These are phyloP conservation scores for Penicillium simplicissimum DNA, from an alignment of 495 filamentous ascomycete genomes.

Conservation along the genomic window DNA sequence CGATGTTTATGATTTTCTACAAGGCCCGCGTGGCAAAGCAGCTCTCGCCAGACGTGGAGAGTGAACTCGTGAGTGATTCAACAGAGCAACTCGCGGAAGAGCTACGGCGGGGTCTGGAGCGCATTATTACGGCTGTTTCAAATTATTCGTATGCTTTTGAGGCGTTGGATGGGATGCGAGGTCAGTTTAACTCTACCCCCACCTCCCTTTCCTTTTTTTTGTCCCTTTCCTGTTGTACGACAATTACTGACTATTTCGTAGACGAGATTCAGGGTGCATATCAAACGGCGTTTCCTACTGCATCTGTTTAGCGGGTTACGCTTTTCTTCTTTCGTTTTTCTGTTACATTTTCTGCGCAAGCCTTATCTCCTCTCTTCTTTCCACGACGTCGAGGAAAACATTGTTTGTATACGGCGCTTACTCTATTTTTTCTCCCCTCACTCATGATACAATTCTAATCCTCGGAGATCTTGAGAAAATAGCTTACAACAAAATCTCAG, in stretches of 20 bases:
- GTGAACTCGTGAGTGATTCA: conserved; percentile 32
- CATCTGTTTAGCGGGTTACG: conserved; percentile 26
- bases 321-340: neutral
- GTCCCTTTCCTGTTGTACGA: neutral
- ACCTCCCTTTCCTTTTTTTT: neutral
- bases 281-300: conserved; percentile 43
- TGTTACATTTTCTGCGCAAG: conserved; percentile 13
- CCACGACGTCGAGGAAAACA: neutral
- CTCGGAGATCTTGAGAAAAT: conserved; percentile 9
- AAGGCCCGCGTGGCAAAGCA: conserved; percentile 52
- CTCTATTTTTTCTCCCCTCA: neutral
- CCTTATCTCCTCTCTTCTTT: neutral
- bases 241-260: conserved; percentile 20
- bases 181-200: conserved; percentile 33
- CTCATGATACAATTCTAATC: conserved; percentile 9
- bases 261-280: conserved; percentile 51
- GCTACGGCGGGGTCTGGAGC: conserved; percentile 53
- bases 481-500: neutral
- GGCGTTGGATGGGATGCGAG: conserved; percentile 63
- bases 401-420: neutral
- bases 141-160: conserved; percentile 62
- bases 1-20: conserved; percentile 58
- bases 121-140: conserved; percentile 50
- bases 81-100: conserved; percentile 51
- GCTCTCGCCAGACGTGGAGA: conserved; percentile 39